phyloP scores from a whole-genome alignment of 1,139 yeast species.

The Lodderomyces elongisporus region DNA sequence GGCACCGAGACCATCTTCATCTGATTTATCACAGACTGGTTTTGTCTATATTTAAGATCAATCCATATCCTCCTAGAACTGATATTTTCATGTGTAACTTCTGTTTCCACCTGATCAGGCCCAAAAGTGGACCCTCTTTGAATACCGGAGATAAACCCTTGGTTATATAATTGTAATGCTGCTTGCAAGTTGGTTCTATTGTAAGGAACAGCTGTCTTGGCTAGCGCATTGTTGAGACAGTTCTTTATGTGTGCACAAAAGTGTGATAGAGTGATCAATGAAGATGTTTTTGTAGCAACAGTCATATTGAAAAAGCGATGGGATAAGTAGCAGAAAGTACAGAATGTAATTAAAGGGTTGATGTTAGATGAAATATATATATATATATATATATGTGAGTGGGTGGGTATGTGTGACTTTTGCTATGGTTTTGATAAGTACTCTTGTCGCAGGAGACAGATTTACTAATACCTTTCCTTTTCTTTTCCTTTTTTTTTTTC shows the following conservation, averaged over 20 bases:
- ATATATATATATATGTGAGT: too few relatives aligned
- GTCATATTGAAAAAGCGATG: too few relatives aligned
- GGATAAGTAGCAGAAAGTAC: too few relatives aligned
- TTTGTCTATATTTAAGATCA: constrained; percentile 81
- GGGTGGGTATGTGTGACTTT: too few relatives aligned
- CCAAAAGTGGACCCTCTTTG: constrained; percentile 89
- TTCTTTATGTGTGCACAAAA: constrained; percentile 88
- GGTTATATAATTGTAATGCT: constrained; percentile 79
- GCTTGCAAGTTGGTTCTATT: constrained; percentile 78
- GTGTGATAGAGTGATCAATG: constrained; percentile 78
- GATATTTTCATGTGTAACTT: constrained; percentile 84
- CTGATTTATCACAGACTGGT: constrained; percentile 68
- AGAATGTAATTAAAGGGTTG: too few relatives aligned
- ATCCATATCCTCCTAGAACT: constrained; percentile 88
- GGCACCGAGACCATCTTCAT: constrained; percentile 82
- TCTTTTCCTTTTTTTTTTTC: too few relatives aligned
- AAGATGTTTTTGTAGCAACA: constrained; percentile 50
- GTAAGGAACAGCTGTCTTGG: constrained; percentile 80
- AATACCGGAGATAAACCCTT: constrained; percentile 81
- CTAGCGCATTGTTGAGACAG: constrained; percentile 69
- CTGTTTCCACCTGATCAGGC: constrained; percentile 71
- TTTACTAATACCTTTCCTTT: too few relatives aligned
- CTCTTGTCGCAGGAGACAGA: too few relatives aligned
- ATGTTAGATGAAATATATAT: too few relatives aligned
- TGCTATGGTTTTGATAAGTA: too few relatives aligned